phyloP scores from a whole-genome alignment of 2,329 filamentous ascomycete species.

The Penicillium sp. region DNA sequence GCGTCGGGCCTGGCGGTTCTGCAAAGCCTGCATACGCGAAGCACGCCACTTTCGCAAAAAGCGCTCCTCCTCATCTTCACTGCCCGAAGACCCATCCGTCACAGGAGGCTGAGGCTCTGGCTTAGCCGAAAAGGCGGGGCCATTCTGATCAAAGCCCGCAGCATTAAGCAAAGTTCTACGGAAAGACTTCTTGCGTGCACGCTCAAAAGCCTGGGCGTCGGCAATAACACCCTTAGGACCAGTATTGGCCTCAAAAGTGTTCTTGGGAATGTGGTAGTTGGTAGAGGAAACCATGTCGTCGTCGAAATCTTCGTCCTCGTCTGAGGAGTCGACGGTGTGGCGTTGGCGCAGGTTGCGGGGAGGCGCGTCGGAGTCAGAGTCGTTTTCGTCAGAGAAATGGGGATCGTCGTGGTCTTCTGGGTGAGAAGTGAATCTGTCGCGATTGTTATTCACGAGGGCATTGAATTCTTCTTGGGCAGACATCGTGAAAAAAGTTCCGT shows the following conservation, averaged over 20 bases:
- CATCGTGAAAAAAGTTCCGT: conserved; percentile 35
- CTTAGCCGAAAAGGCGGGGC: conserved; percentile 22
- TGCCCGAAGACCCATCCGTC: conserved; percentile 28
- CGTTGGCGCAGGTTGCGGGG: conserved; percentile 22
- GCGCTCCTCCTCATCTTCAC: conserved; percentile 68
- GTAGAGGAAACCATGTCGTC: conserved; percentile 33
- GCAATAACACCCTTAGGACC: conserved; percentile 54
- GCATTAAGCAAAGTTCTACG: conserved; percentile 43
- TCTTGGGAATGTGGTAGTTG: conserved; percentile 47
- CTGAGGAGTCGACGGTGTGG: conserved; percentile 30
- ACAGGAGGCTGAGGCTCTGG: conserved; percentile 26
- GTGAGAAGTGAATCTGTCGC: conserved; percentile 37
- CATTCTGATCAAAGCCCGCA: conserved; percentile 34
- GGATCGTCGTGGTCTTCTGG: conserved; percentile 43
- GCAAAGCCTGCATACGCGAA: conserved; percentile 76
- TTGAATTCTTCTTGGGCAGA: conserved; percentile 51
- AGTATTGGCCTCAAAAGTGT: conserved; percentile 50
- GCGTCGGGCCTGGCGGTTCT: conserved; percentile 62
- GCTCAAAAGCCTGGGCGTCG: conserved; percentile 51
- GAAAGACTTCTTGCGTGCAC: conserved; percentile 49
- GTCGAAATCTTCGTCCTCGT: conserved; percentile 33
- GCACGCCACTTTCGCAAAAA: conserved; percentile 88
- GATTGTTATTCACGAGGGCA: conserved; percentile 40
- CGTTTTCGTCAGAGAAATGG: conserved; percentile 26
- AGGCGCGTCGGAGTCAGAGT: conserved; percentile 9